Evolutionary conservation across 192 early-diverging fungal species (phyloP).

Genomic region (Globomyces pollinis-pini): DNA sequence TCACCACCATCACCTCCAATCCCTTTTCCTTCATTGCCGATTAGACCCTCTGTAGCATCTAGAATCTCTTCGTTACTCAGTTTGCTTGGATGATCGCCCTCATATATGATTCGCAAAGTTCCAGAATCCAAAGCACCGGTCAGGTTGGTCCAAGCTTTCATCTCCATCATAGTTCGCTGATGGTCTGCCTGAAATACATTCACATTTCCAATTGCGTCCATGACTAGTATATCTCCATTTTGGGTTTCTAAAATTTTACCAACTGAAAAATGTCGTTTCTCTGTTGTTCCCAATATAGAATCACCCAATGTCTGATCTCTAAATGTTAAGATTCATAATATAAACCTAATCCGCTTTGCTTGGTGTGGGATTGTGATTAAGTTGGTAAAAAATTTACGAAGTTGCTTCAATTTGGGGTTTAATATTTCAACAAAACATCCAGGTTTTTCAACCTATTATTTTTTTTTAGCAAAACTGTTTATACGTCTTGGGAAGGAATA

Average conservation of each 20-base stretch:
- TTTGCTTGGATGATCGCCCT: background rate
- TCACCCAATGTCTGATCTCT: too few relatives aligned
- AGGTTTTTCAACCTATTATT: too few relatives aligned
- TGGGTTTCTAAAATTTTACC: background rate
- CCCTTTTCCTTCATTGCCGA: background rate
- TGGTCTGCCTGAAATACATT: background rate
- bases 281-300: too few relatives aligned
- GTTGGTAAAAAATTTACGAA: too few relatives aligned
- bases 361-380: too few relatives aligned
- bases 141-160: background rate
- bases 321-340: too few relatives aligned
- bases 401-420: too few relatives aligned
- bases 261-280: background rate
- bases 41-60: background rate
- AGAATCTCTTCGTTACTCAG: background rate
- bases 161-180: background rate
- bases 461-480: too few relatives aligned
- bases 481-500: too few relatives aligned
- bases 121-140: constrained; percentile 10
- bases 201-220: background rate
- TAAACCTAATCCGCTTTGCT: too few relatives aligned
- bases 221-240: background rate
- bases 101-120: background rate
- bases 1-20: background rate
- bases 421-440: too few relatives aligned